These are phyloP conservation scores for Stevia rebaudiana DNA, from an alignment of 140 eudicot species.

Conservation along the genomic window DNA sequence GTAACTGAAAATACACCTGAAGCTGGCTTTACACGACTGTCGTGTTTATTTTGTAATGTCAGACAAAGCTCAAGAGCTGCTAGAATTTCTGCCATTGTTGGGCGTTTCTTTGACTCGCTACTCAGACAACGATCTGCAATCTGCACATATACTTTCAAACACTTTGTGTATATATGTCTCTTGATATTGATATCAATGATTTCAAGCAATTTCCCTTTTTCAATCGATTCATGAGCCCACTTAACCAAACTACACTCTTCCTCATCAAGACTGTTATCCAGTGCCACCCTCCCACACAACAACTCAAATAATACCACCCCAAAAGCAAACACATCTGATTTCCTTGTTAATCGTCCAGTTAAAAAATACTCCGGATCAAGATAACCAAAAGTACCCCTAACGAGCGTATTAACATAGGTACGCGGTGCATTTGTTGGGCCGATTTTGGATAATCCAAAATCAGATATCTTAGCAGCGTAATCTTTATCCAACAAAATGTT, in stretches of 20 bases:
- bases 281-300: not conserved
- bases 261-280: not conserved
- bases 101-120: not conserved
- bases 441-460: constrained; percentile 4
- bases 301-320: constrained; percentile 1
- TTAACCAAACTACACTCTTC: not conserved
- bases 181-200: not conserved
- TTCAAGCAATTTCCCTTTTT: not conserved
- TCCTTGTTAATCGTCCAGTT: not conserved
- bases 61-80: not conserved
- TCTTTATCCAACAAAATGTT: not conserved
- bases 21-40: not conserved
- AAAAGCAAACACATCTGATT: constrained; percentile 2
- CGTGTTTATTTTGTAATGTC: not conserved
- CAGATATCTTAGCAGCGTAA: not conserved
- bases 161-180: not conserved
- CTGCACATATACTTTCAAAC: not conserved
- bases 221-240: constrained; percentile 1
- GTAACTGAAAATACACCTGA: not conserved
- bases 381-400: not conserved
- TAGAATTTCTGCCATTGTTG: not conserved
- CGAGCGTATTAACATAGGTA: not conserved
- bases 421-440: not conserved
- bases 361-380: not conserved
- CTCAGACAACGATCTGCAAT: not conserved